A percentile compares a stretch with the other conserved stretches of the same genome.
phyloP scores from a whole-genome alignment of 331 rosid species.

The Cucumis variabilis region DNA sequence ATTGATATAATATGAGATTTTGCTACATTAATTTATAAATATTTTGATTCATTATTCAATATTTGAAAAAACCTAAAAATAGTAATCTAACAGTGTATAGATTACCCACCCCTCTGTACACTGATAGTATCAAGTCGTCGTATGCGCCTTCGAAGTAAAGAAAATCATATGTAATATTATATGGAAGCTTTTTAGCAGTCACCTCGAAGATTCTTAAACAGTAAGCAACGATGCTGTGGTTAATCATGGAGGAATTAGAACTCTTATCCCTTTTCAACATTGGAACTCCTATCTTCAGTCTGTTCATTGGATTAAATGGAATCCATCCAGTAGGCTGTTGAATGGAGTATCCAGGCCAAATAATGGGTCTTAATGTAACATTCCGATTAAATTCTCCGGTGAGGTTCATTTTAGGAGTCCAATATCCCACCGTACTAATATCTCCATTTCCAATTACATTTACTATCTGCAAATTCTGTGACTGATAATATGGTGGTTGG shows the following conservation, averaged over 20 bases:
- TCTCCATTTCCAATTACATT: not conserved
- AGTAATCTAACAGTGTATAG: no score
- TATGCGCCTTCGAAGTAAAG: constrained; percentile 31
- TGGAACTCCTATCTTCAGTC: constrained; percentile 40
- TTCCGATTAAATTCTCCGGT: not conserved
- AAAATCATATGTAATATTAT: constrained; percentile 20
- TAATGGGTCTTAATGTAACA: constrained; percentile 29
- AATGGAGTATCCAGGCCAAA: constrained; percentile 51
- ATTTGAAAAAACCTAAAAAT: no score
- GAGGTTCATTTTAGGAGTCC: constrained; percentile 40
- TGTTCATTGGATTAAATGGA: constrained; percentile 30
- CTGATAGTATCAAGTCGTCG: constrained; percentile 39
- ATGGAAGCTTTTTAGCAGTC: constrained; percentile 30
- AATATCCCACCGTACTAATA: constrained; percentile 36
- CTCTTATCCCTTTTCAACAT: not conserved
- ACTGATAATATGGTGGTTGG: not conserved
- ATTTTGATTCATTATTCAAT: no score
- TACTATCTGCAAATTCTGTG: not conserved
- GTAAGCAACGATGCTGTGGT: not conserved
- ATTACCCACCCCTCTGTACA: constrained; percentile 37
- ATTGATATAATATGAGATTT: no score
- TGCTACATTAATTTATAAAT: no score
- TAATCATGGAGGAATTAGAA: not conserved
- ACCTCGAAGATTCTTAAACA: constrained; percentile 35
- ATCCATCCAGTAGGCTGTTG: constrained; percentile 39